Conservation (phyloP, 2,329 filamentous ascomycete genomes). For the Exutisphaerella laricina region DNA sequence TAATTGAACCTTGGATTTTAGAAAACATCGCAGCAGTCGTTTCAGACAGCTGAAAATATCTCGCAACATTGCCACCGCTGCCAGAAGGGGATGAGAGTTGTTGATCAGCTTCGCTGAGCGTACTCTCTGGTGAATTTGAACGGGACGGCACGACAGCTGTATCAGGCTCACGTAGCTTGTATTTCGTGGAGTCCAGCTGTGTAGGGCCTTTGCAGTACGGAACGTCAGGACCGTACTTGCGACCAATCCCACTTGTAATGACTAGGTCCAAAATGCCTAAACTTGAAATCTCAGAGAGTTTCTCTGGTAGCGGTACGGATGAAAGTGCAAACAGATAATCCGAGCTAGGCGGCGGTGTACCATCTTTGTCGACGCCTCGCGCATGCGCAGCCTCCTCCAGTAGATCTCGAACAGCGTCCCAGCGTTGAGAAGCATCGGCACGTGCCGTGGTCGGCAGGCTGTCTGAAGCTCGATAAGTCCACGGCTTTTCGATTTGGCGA, state of each 20-base stretch:
- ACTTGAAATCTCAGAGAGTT: constrained; percentile 25
- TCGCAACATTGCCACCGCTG: no score
- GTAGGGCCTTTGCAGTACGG: constrained; percentile 12
- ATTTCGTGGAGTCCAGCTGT: constrained; percentile 17
- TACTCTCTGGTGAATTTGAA: no score
- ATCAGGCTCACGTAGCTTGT: neutral
- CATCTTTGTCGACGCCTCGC: constrained; percentile 33
- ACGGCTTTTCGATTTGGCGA: constrained; percentile 40
- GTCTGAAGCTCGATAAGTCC: constrained; percentile 35
- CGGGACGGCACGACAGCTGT: neutral
- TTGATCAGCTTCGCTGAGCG: no score
- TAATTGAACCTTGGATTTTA: no score
- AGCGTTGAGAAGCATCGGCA: constrained; percentile 29
- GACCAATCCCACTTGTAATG: constrained; percentile 26
- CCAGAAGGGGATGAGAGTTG: no score
- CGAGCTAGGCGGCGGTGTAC: constrained; percentile 33
- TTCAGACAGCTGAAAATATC: no score
- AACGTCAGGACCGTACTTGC: constrained; percentile 19
- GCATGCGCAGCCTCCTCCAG: constrained; percentile 33
- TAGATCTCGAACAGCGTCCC: constrained; percentile 30
- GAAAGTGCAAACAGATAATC: constrained; percentile 38
- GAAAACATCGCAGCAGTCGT: no score
- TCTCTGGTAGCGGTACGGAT: constrained; percentile 34
- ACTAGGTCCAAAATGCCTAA: constrained; percentile 30
- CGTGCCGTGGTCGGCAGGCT: constrained; percentile 3